Evolutionary conservation across 768 basidiomycete species (phyloP).

Genomic region (Tricholoma bakamatsutake): DNA sequence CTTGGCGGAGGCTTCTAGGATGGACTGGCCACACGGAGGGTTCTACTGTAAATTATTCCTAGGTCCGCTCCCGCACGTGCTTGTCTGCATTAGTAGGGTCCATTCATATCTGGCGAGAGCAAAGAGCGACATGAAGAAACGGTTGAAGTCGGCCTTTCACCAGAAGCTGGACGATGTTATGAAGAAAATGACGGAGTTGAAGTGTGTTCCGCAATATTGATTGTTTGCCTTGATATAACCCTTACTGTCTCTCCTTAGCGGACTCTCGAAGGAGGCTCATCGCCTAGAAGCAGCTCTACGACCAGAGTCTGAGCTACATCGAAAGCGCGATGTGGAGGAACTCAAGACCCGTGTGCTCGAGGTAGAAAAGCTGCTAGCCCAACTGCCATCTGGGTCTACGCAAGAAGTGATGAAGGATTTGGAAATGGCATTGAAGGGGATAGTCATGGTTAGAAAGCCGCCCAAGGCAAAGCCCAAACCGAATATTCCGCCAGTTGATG

Average conservation of each 20-base stretch:
- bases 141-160: conserved; percentile 22
- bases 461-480: conserved; percentile 14
- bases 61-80: conserved; percentile 34
- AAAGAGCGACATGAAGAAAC: conserved; percentile 28
- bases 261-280: conserved; percentile 5
- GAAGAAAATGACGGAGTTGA: conserved; percentile 22
- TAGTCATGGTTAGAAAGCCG: conserved; percentile 16
- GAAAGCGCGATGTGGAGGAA: neutral
- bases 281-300: conserved; percentile 16
- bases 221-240: neutral
- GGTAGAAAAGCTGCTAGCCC: conserved; percentile 22
- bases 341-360: conserved; percentile 14
- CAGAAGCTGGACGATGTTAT: conserved; percentile 29
- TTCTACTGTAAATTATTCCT: conserved; percentile 32
- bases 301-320: neutral
- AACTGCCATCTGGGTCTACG: conserved; percentile 14
- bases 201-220: conserved; percentile 20
- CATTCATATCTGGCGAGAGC: conserved; percentile 16
- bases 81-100: conserved; percentile 34
- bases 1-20: conserved; percentile 17
- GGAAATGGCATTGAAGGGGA: conserved; percentile 25
- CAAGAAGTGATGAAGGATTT: conserved; percentile 22
- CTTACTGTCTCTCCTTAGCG: neutral
- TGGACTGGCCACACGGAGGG: conserved; percentile 19
- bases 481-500: conserved; percentile 10